Evolutionary conservation across 2,329 filamentous ascomycete genomes (phyloP), one percentile per base, ranked within the genome.

Genomic region (Tolypocladium cylindrosporum): DNA sequence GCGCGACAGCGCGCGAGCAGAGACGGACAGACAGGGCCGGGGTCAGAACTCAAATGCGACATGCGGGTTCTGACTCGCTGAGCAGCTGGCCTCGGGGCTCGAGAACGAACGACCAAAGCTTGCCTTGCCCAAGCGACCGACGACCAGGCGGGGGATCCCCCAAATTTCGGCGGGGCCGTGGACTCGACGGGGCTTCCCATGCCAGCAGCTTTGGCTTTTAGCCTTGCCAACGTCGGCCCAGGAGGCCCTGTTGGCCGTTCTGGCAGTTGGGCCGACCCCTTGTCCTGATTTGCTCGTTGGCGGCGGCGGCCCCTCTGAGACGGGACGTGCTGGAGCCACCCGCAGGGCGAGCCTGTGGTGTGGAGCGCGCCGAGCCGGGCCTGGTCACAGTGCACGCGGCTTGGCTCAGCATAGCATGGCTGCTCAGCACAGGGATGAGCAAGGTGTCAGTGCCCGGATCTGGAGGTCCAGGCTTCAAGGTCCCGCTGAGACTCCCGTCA

Each of bases 201-300:
- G 24, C 24, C 24, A 27, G 24, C 24, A 27, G 24, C 24, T 27
- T 41, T 50, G 41, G 41, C 3, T 37, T 58, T 42, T 37, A 34
- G 31, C 31, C 40, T 42, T n/a, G 40, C 19, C 19, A n/a, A n/a
- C n/a, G 39, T 40, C 14, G 16, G 16, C 39, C 39, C 39, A 40
- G 39, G 6, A 19, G 31, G 31, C 31, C 31, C 31, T 3, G 43
- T 16, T 6, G 42, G 54, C 57, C 50, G 57, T 57, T 58, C 54
- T 56, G 54, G 54, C 57, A 59, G 58, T 45, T 59, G 45, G 48
- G n/a, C 57, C 53, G 55, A 54, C n/a, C 55, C 55, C 58, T 56
- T 59, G 59, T 59, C 53, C 55, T 54, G 31, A 56, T 56, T 59
- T 51, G 51, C 24, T 56, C 31, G 45, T 19, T 48, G 45, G 45